phyloP scores from a whole-genome alignment of 2,329 filamentous ascomycete genomes.

The Blumeriella jaapii region DNA sequence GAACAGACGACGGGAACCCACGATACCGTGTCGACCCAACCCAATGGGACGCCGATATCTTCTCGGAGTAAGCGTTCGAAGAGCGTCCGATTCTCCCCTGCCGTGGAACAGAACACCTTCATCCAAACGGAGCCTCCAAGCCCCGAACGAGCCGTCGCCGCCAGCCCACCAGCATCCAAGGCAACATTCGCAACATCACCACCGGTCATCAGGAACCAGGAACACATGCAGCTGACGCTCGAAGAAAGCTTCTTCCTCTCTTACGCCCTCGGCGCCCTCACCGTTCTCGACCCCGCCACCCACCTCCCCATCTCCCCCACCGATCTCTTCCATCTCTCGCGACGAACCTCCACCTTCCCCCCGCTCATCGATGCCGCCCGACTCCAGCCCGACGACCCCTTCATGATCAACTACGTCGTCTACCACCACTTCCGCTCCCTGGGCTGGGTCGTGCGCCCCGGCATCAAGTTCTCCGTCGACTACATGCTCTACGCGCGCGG shows the following conservation, averaged over 20 bases:
- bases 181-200: too few species aligned
- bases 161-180: not conserved
- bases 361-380: not conserved
- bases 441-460: constrained; percentile 86
- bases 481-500: constrained; percentile 91
- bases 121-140: constrained; percentile 34
- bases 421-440: constrained; percentile 95
- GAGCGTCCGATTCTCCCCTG: constrained; percentile 59
- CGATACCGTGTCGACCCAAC: constrained; percentile 6
- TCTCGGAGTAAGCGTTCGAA: constrained; percentile 39
- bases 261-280: constrained; percentile 67
- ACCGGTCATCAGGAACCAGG: constrained; percentile 40
- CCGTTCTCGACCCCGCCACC: constrained; percentile 42
- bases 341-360: constrained; percentile 59
- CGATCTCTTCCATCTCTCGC: constrained; percentile 55
- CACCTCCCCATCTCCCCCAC: constrained; percentile 37
- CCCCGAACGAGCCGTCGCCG: constrained; percentile 14
- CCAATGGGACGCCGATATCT: constrained; percentile 10
- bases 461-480: constrained; percentile 90
- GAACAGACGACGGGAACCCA: constrained; percentile 12
- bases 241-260: constrained; percentile 88
- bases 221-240: constrained; percentile 82
- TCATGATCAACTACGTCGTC: constrained; percentile 75
- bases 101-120: constrained; percentile 53
- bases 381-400: constrained; percentile 60